Evolutionary conservation across 2,329 filamentous ascomycete genomes (phyloP), one percentile per base, ranked within the genome.

Genomic region (Phaeophleospora eucalypticola): DNA sequence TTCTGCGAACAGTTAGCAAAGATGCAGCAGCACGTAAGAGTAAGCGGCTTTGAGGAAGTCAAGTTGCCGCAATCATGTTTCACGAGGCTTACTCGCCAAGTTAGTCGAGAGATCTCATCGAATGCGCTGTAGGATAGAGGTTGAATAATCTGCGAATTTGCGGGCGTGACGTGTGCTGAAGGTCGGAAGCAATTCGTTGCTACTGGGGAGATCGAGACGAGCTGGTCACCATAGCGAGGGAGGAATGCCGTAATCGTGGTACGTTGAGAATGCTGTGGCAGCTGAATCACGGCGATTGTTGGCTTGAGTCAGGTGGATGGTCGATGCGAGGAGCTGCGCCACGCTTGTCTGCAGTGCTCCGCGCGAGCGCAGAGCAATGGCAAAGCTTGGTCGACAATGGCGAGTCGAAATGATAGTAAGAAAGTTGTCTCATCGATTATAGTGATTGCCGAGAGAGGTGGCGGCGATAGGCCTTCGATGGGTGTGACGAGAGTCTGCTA

Each of bases 341-440:
- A 24, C 37, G 37, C n/a, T 21, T 21, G 37, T n/a, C 19, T 39
- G 37, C 21, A 19, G 39, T 41, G 36, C 35, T 37, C 38, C 20
- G 39, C 35, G 34, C 38, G 42, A 42, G 21, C 39, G 37, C 20
- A 44, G 32, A 24, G 33, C 24, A 43, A 38, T 17, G 38, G 51
- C 39, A 49, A 6, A 29, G 24, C 29, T 38, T 36, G 41, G 54
- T 57, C 54, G 54, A 50, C 27, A 35, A 47, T 39, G 50, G 53
- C 53, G 50, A 49, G 50, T 48, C 53, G 50, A 49, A 45, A 48
- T 48, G 42, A 49, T 44, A 54, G 47, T 41, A 55, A 52, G 43
- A 53, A 59, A 55, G 56, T 51, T 57, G 58, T 59, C 53, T 59
- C 52, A 56, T 59, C 58, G 54, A 53, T 54, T 57, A 48, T 56